Evolutionary conservation across 2,329 filamentous ascomycete species (phyloP).

Genomic region (Magnaporthiopsis rhizophila): DNA sequence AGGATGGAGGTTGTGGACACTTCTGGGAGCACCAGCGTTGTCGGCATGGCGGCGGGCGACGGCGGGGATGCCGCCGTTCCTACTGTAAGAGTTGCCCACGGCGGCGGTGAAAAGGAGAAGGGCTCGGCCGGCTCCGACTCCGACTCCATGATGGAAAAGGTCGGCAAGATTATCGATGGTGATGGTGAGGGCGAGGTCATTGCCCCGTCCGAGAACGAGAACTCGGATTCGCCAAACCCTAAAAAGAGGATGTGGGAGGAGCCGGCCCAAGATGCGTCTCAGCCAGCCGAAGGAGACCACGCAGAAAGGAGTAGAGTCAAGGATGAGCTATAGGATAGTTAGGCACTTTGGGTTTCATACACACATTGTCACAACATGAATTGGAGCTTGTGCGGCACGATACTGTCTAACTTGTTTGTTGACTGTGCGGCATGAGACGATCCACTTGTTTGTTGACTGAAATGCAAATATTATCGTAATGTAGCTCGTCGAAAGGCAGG

Average conservation of each 20-base stretch:
- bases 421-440: no score
- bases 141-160: conserved; percentile 40
- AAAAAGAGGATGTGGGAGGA: conserved; percentile 58
- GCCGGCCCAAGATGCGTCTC: conserved; percentile 13
- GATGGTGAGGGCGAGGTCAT: conserved; percentile 13
- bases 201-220: conserved; percentile 16
- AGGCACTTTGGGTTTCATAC: not conserved
- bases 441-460: not conserved
- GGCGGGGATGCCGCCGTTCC: not conserved
- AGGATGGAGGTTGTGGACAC: conserved; percentile 19
- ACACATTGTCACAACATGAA: not conserved
- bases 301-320: conserved; percentile 10
- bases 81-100: not conserved
- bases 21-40: conserved; percentile 17
- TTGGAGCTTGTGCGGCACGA: not conserved
- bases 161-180: conserved; percentile 45
- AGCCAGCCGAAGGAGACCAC: conserved; percentile 2
- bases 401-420: not conserved
- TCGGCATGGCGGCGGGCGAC: conserved; percentile 12
- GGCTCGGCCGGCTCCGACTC: conserved; percentile 26
- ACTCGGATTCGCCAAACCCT: conserved; percentile 32
- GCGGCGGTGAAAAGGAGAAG: conserved; percentile 22
- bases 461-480: not conserved
- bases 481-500: not conserved
- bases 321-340: conserved; percentile 21